Base-by-base conservation (phyloP, 305 asterid species). In the Fraxinus sp. region DNA sequence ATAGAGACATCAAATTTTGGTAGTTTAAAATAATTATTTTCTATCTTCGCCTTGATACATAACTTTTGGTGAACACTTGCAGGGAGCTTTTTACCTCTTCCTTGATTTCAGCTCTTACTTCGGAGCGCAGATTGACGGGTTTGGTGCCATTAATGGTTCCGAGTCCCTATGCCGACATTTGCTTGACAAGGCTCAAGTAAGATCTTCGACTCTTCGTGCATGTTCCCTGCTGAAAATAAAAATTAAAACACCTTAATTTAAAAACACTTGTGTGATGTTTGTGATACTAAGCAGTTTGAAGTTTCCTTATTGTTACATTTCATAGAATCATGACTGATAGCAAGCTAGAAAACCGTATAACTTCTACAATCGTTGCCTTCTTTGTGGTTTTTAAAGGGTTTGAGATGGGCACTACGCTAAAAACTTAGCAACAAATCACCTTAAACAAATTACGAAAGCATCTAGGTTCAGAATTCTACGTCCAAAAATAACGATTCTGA, bases 41-140 rank as follows among this genome's bases (percentile, higher is more conserved):
- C 8, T 3, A 28, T 81, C 49, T 52, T 36, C 6, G 37, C 20
- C 28, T 75, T 41, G n/a, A 81, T n/a, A 55, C 59, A 0, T 49
- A 62, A 66, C 66, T 35, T 75, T 77, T 71, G 49, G 64, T 70
- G 80, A 52, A 81, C 10, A 73, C 75, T 85, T 90, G 89, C 87
- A 93, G 98, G 98, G 98, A 73, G 98, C 98, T 9, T 93, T 93
- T 86, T 95, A 95, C 90, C 94, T 95, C 59, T 93, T 95, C 85
- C 92, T 93, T 43, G 98, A 95, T 82, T 92, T 93, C 82, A 95
- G 98, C 85, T 83, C 88, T 79, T 93, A 91, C 90, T 95, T 92
- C 36, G 95, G 98, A 59, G 86, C 81, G 35, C 88, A 84, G 80
- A 86, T 85, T 0, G 94, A 94, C 75, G 95, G 91, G 71, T 92